Conservation (phyloP, 2,329 filamentous ascomycete genomes). For the Fusarium sp. region DNA sequence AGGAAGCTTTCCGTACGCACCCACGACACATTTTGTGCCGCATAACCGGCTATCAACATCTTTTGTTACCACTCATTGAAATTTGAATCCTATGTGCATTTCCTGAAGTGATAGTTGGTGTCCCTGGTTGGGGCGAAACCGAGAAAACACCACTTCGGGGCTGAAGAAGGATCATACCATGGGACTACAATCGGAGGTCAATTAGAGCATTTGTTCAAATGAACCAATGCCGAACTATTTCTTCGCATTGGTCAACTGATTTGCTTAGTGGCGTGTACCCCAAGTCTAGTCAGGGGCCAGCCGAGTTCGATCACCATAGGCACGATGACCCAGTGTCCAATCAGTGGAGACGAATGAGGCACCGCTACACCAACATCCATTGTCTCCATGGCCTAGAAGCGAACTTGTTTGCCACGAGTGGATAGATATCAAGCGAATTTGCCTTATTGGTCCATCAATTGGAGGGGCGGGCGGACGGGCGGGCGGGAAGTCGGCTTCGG, state of each 20-base stretch:
- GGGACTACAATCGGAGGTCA: background rate
- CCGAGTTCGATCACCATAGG: background rate
- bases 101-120: no score
- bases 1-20: background rate
- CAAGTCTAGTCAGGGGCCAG: background rate
- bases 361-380: background rate
- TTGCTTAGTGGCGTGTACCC: background rate
- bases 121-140: rapidly evolving
- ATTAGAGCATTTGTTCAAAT: background rate
- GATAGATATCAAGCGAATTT: rapidly evolving
- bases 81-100: rapidly evolving
- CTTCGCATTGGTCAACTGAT: background rate
- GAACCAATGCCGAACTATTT: background rate
- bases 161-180: background rate
- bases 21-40: background rate
- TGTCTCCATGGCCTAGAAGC: background rate
- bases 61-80: background rate
- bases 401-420: background rate
- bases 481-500: background rate
- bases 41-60: background rate
- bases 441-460: background rate
- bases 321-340: background rate
- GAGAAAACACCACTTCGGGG: background rate
- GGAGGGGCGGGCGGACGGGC: background rate
- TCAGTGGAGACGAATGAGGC: background rate